These are phyloP conservation scores for Blastocladiella britannica DNA, from an alignment of 192 early-diverging fungal species.

Conservation along the genomic window DNA sequence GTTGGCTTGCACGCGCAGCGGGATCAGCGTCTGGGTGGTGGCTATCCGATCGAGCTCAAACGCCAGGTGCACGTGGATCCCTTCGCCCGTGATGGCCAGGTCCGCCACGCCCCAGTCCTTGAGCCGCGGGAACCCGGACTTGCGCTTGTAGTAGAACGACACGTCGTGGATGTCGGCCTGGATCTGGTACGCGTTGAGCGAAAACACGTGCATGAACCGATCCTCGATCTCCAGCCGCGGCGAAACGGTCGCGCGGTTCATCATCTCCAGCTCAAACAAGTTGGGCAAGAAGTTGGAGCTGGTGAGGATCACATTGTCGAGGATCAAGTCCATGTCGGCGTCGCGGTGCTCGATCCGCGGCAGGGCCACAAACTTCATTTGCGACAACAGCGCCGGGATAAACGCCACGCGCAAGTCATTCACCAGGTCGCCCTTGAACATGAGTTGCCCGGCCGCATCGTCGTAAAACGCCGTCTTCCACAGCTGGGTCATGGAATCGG, in stretches of 20 bases:
- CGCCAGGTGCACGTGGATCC: constrained; percentile 9
- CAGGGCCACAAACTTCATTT: constrained; percentile 7
- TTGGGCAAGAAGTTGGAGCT: constrained; percentile 8
- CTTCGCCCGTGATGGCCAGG: constrained; percentile 18
- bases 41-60: constrained; percentile 7
- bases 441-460: constrained; percentile 1
- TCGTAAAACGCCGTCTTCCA: background rate
- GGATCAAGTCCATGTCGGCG: constrained; percentile 4
- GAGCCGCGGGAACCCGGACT: constrained; percentile 24
- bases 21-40: constrained; percentile 13
- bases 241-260: background rate
- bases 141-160: constrained; percentile 28
- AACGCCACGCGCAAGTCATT: constrained; percentile 4
- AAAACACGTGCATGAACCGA: background rate
- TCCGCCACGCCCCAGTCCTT: constrained; percentile 26
- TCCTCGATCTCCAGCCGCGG: background rate
- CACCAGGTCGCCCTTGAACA: constrained; percentile 5
- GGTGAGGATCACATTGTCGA: constrained; percentile 6
- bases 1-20: constrained; percentile 13
- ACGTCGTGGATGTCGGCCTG: constrained; percentile 32
- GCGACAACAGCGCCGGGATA: constrained; percentile 4
- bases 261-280: constrained; percentile 4
- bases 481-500: background rate
- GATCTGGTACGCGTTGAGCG: constrained; percentile 7
- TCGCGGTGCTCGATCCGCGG: constrained; percentile 8